These are phyloP conservation scores for Claviceps monticola DNA, from an alignment of 2,329 filamentous ascomycete genomes.

Conservation along the genomic window DNA sequence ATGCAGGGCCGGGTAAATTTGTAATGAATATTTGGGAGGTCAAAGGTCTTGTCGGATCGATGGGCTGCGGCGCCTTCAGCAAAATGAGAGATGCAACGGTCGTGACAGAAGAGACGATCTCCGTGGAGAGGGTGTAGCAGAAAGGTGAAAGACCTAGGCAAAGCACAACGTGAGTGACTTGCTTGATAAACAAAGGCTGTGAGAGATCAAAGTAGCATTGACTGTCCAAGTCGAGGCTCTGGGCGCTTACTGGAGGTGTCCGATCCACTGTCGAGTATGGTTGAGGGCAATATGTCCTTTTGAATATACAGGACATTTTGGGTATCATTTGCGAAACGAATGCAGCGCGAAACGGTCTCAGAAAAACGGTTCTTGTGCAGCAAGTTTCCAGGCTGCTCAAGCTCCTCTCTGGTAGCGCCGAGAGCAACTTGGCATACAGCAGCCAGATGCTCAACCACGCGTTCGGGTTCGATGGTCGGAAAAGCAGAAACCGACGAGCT, in stretches of 20 bases:
- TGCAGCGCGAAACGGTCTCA: constrained; percentile 78
- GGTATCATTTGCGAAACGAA: constrained; percentile 76
- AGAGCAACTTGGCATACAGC: constrained; percentile 60
- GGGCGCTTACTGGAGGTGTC: constrained; percentile 28
- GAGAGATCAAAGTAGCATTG: no score
- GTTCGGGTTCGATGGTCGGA: constrained; percentile 48
- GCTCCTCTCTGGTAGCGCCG: constrained; percentile 61
- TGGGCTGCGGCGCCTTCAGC: constrained; percentile 76
- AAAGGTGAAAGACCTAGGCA: constrained; percentile 38
- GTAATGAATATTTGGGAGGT: constrained; percentile 83
- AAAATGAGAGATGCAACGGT: constrained; percentile 78
- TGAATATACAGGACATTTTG: constrained; percentile 84
- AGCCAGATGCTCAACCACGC: constrained; percentile 58
- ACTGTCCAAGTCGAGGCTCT: background rate
- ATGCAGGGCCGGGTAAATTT: constrained; percentile 73
- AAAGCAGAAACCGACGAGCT: constrained; percentile 33
- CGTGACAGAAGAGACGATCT: constrained; percentile 66
- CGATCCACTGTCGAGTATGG: constrained; percentile 35
- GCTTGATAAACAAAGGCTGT: background rate
- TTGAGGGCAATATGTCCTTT: constrained; percentile 54
- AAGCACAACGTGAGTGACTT: constrained; percentile 4
- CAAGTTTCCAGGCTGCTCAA: constrained; percentile 70
- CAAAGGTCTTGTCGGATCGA: constrained; percentile 72
- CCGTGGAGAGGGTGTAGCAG: constrained; percentile 66
- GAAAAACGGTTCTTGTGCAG: constrained; percentile 56